A percentile compares a stretch with the other conserved stretches of the same genome.
Evolutionary conservation across 2,329 filamentous ascomycete genomes (phyloP).

Genomic region (Ceratocystis harringtonii): DNA sequence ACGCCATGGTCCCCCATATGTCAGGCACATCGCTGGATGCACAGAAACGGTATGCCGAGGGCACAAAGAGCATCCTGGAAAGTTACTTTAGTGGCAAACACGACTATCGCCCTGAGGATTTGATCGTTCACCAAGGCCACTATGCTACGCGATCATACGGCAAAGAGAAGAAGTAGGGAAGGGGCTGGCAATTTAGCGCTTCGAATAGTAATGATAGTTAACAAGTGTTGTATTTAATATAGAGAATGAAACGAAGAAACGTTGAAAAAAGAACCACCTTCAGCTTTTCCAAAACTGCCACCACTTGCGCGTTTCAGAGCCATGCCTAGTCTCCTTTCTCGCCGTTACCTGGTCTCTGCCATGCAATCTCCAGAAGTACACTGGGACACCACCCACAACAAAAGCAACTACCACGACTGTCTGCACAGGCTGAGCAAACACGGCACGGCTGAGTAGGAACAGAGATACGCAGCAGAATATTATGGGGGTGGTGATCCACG

Average conservation of each 20-base stretch:
- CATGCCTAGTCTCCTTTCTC: slow-evolving; percentile 28
- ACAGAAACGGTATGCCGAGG: slow-evolving; percentile 78
- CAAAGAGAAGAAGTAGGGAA: slow-evolving; percentile 29
- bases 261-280: not conserved
- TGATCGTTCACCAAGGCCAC: slow-evolving; percentile 79
- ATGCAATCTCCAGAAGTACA: slow-evolving; percentile 78
- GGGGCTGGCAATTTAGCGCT: not conserved
- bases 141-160: slow-evolving; percentile 94
- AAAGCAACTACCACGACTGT: slow-evolving; percentile 77
- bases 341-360: slow-evolving; percentile 38
- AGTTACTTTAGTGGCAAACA: slow-evolving; percentile 77
- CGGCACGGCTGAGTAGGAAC: slow-evolving; percentile 74
- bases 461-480: slow-evolving; percentile 97
- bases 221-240: not conserved
- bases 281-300: slow-evolving; percentile 47
- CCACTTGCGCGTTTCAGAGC: slow-evolving; percentile 26
- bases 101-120: slow-evolving; percentile 79
- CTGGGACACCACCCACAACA: slow-evolving; percentile 64
- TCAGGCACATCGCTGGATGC: slow-evolving; percentile 97
- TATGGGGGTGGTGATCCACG: slow-evolving; percentile 93
- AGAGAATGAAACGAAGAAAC: not conserved
- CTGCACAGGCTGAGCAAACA: slow-evolving; percentile 83
- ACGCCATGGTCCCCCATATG: slow-evolving; percentile 99
- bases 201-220: not conserved
- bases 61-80: slow-evolving; percentile 77